Evolutionary conservation across 2,329 filamentous ascomycete species (phyloP).

Genomic region (Bipolaris bicolor): DNA sequence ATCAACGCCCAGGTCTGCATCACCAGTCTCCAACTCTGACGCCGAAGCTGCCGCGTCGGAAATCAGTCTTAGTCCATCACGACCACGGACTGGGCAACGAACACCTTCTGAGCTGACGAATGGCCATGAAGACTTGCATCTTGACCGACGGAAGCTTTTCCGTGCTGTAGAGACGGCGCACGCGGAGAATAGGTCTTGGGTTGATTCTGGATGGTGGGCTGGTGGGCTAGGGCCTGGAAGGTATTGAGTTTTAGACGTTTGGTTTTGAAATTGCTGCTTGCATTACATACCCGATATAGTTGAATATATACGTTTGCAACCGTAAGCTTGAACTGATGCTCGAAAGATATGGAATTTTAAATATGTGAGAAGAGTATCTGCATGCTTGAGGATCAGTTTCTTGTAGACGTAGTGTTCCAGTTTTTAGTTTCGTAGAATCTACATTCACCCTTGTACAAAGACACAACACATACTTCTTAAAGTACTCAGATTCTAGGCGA

Average conservation of each 20-base stretch:
- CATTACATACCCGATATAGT: too few relatives aligned
- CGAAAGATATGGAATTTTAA: too few relatives aligned
- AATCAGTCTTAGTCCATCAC: slow-evolving; percentile 12
- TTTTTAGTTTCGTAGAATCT: too few relatives aligned
- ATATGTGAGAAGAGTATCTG: too few relatives aligned
- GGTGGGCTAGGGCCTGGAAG: slow-evolving; percentile 33
- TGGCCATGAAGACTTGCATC: slow-evolving; percentile 48
- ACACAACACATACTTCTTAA: too few relatives aligned
- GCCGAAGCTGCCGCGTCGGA: slow-evolving; percentile 14
- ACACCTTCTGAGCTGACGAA: slow-evolving; percentile 38
- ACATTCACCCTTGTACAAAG: too few relatives aligned
- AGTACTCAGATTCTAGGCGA: too few relatives aligned
- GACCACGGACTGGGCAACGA: slow-evolving; percentile 13
- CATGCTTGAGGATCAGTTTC: too few relatives aligned
- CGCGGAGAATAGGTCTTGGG: slow-evolving; percentile 42
- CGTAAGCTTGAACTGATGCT: too few relatives aligned
- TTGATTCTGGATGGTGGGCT: slow-evolving; percentile 46
- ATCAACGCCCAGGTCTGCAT: slow-evolving; percentile 32
- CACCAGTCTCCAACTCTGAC: slow-evolving; percentile 27
- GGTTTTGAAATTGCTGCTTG: too few relatives aligned
- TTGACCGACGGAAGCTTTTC: slow-evolving; percentile 44
- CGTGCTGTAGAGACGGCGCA: slow-evolving; percentile 37
- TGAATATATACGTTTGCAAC: too few relatives aligned
- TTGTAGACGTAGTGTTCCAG: too few relatives aligned
- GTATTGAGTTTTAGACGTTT: background rate